Evolutionary conservation across 495 filamentous ascomycete genomes (phyloP), one percentile per base, ranked within the genome.

Genomic region (Penicillium cinerascens): DNA sequence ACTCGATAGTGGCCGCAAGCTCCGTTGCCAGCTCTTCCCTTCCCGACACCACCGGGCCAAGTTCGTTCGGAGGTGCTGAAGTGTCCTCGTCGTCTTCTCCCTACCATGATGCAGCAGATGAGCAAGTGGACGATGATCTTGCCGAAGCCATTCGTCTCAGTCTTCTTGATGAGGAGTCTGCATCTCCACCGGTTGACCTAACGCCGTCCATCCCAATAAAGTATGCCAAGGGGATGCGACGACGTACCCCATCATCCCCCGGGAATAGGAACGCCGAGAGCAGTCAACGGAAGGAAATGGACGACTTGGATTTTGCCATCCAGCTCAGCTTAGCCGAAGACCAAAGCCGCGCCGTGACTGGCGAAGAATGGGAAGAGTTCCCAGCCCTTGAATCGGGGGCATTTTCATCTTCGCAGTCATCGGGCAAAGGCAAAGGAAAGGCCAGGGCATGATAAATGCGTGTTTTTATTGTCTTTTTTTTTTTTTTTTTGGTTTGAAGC

Each of bases 291-390:
- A 52, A 71, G 64, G 78, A 88, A 51, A 78, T 89, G 57, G 82
- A 86, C 40, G 92, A 96, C 67, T 65, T 97, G 37, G 87, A 95
- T 39, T 83, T 90, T 52, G 93, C 93, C 3, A 70, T 97, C 51
- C 83, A 86, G 65, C 69, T 97, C 26, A 97, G 93, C 65, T 68
- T 97, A 41, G 87, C 85, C 11, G 91, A 96, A 69, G 84, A 91
- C 48, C 72, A 82, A 68, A 81, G 83, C 69, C 69, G 69, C 50
- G 52, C 61, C 44, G 54, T 56, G 52, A 51, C 49, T 44, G 58
- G 47, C 22, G 42, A 64, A 16, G 59, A 61, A 40, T 72, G 70
- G 25, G 81, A 84, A 25, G 82, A 82, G 49, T 88, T 85, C 48
- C 85, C 86, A 8, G 59, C 72, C 25, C 70, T 86, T 17, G 68